Base-by-base conservation (phyloP, 1,284 basidiomycete genomes). In the Trichosporon asahii region DNA sequence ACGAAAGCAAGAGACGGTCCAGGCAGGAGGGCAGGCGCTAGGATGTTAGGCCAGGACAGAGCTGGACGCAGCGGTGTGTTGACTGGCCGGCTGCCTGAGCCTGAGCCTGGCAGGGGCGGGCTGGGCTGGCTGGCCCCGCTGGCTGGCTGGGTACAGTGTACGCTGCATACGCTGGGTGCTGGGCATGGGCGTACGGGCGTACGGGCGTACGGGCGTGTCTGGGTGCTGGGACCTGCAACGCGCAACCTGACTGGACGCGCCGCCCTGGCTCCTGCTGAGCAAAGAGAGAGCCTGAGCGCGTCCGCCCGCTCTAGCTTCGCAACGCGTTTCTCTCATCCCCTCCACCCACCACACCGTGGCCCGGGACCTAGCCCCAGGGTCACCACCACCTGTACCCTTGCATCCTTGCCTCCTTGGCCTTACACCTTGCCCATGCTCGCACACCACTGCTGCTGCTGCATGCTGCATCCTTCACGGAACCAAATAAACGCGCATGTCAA, bases 351-450 rank as follows among this genome's bases (percentile, higher is more conserved):
- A 27, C 14, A 29, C 23, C 49, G 21, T 53, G 49, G 49, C 55
- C 57, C 57, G 57, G 57, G 57, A 31, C 57, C 57, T 61, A 31
- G 27, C 57, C 57, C 57, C 57, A 61, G 57, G 49, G 49, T n/a
- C 35, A 12, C 2, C 18, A n/a, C 18, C 4, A 6, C 23, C 21
- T 11, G 7, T 9, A 25, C 49, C 21, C 49, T 23, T 23, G 11
- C 44, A 4, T 14, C 44, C 21, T 18, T 21, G 21, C 21, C 9
- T 23, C 49, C 49, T 53, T 53, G 49, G 49, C 49, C 46, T n/a
- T 49, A 21, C n/a, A n/a, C 46, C 46, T 18, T 53, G 21, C 49
- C 49, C 49, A 21, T 21, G 23, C 49, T 53, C 49, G 8, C 46
- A n/a, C n/a, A n/a, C n/a, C 11, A n/a, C n/a, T n/a, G n/a, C n/a